Conservation (phyloP, 768 basidiomycete species). For the Cantharellus cinnabarinus region DNA sequence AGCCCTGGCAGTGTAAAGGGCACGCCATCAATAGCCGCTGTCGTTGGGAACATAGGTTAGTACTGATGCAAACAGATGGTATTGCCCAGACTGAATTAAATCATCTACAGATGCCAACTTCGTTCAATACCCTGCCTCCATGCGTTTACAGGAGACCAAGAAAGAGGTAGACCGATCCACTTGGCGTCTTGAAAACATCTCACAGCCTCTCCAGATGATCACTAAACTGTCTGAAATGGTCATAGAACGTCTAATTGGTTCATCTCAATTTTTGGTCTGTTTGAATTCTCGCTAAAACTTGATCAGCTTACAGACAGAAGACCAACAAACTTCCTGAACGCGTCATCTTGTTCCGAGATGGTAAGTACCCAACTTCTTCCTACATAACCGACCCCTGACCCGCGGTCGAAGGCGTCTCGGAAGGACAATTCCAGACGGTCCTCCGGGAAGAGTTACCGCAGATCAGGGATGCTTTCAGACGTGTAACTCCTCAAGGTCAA, state of each 20-base stretch:
- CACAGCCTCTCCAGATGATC: slow-evolving; percentile 28
- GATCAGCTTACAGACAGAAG: not conserved
- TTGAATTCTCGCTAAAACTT: not conserved
- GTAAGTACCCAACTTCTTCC: slow-evolving; percentile 33
- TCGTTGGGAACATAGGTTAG: slow-evolving; percentile 37
- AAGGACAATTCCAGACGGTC: slow-evolving; percentile 59
- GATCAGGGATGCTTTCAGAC: slow-evolving; percentile 40
- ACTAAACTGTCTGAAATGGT: slow-evolving; percentile 45
- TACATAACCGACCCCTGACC: not conserved
- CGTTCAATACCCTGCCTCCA: slow-evolving; percentile 57
- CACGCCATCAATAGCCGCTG: slow-evolving; percentile 65
- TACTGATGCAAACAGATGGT: not conserved
- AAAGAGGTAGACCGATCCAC: slow-evolving; percentile 36
- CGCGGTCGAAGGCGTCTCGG: not conserved
- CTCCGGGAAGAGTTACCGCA: slow-evolving; percentile 38
- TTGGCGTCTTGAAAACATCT: not conserved
- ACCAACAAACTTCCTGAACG: slow-evolving; percentile 37
- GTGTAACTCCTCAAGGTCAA: slow-evolving; percentile 22
- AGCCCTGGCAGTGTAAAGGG: slow-evolving; percentile 53
- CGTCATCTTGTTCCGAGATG: slow-evolving; percentile 58
- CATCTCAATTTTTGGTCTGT: slow-evolving; percentile 23
- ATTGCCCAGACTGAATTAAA: not conserved
- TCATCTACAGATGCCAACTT: slow-evolving; percentile 33
- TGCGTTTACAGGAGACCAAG: slow-evolving; percentile 45
- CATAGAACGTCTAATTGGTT: slow-evolving; percentile 37